Conservation (phyloP, 139 green algal species). For the Zygnema cylindricum region DNA sequence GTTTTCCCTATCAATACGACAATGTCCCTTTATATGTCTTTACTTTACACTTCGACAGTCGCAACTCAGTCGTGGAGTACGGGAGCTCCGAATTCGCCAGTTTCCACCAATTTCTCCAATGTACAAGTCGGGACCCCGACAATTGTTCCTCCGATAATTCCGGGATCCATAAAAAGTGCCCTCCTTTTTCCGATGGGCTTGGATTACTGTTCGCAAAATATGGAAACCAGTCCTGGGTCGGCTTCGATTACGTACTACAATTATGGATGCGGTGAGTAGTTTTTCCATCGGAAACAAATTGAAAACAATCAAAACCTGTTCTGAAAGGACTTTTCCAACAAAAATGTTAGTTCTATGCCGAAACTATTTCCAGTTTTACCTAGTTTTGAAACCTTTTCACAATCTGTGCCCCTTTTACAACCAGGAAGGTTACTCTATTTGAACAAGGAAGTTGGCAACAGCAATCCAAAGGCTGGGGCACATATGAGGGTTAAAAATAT, state of each 20-base stretch:
- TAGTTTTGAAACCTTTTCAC: too few species aligned
- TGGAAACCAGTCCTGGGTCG: background rate
- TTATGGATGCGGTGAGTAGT: background rate
- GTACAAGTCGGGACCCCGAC: background rate
- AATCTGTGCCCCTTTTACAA: too few species aligned
- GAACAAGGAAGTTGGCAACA: too few species aligned
- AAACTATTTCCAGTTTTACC: too few species aligned
- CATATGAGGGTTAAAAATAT: too few species aligned
- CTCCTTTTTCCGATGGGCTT: background rate
- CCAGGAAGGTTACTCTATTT: too few species aligned
- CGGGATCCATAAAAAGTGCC: background rate
- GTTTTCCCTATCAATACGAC: background rate
- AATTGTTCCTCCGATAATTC: background rate
- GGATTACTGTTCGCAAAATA: background rate
- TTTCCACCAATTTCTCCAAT: background rate
- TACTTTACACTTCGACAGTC: background rate
- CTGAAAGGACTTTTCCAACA: too few species aligned
- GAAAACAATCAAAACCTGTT: background rate
- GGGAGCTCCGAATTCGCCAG: background rate
- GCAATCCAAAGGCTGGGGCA: too few species aligned
- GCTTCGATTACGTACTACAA: background rate
- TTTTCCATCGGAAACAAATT: background rate
- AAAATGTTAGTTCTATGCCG: too few species aligned
- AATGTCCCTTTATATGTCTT: background rate
- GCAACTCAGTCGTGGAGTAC: background rate